These are phyloP conservation scores for Termitomyces sp. DNA, from an alignment of 768 basidiomycete species.

Conservation along the genomic window DNA sequence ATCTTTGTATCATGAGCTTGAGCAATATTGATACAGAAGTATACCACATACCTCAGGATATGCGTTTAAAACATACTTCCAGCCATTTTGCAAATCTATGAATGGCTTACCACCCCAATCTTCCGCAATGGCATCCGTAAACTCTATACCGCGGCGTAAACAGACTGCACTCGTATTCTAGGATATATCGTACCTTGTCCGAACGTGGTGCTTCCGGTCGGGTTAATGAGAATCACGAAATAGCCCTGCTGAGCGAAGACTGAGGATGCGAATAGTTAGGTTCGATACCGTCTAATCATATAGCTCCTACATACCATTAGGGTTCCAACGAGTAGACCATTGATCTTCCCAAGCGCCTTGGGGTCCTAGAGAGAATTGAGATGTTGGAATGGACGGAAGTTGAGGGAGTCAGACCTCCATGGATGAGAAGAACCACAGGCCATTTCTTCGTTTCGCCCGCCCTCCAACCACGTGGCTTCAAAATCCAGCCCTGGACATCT, in stretches of 20 bases:
- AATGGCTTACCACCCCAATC: constrained; percentile 91
- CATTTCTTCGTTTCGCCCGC: constrained; percentile 65
- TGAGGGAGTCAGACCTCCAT: constrained; percentile 48
- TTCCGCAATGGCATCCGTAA: constrained; percentile 76
- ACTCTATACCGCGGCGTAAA: constrained; percentile 37
- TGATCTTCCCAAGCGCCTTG: constrained; percentile 87
- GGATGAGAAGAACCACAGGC: constrained; percentile 79
- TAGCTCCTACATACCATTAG: constrained; percentile 48
- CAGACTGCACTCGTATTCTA: neutral
- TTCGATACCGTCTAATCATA: neutral
- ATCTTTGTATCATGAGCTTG: constrained; percentile 38
- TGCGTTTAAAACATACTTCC: constrained; percentile 61
- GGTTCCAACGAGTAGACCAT: constrained; percentile 94
- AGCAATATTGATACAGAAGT: neutral
- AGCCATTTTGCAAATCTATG: constrained; percentile 70
- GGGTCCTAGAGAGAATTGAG: constrained; percentile 40
- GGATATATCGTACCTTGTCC: constrained; percentile 59
- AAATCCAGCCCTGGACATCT: constrained; percentile 79
- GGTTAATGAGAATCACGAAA: constrained; percentile 84
- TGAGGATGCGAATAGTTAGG: constrained; percentile 18
- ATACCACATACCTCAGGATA: constrained; percentile 60
- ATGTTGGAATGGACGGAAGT: neutral
- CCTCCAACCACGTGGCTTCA: constrained; percentile 79
- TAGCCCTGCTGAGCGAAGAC: constrained; percentile 89
- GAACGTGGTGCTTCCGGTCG: constrained; percentile 91